These are phyloP conservation scores for Huntiella abstrusa DNA, from an alignment of 2,329 filamentous ascomycete species.

Conservation along the genomic window DNA sequence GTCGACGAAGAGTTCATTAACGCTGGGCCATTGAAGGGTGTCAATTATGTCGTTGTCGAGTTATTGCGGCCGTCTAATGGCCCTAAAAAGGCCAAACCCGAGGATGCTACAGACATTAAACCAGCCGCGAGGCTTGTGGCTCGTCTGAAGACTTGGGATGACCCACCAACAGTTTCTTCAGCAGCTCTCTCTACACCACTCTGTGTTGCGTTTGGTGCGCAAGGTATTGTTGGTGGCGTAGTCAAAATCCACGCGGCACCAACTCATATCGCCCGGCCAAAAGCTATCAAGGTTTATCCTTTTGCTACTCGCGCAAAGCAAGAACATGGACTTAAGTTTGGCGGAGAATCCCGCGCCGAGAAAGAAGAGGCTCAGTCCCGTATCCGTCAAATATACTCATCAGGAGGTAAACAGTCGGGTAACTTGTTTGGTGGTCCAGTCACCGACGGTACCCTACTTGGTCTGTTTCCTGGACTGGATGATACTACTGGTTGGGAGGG, in stretches of 20 bases:
- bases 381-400: constrained; percentile 53
- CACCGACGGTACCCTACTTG: constrained; percentile 72
- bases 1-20: constrained; percentile 60
- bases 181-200: constrained; percentile 61
- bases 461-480: constrained; percentile 32
- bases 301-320: constrained; percentile 44
- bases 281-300: constrained; percentile 58
- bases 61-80: constrained; percentile 61
- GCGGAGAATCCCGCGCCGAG: constrained; percentile 68
- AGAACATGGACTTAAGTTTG: constrained; percentile 58
- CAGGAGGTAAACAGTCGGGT: constrained; percentile 21
- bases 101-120: constrained; percentile 38
- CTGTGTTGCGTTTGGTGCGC: constrained; percentile 52
- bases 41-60: constrained; percentile 65
- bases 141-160: constrained; percentile 59
- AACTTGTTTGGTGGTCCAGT: constrained; percentile 62
- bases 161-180: constrained; percentile 66
- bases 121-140: constrained; percentile 54
- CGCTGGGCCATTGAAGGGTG: constrained; percentile 53
- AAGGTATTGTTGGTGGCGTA: constrained; percentile 65
- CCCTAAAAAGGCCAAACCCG: constrained; percentile 48
- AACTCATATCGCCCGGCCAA: constrained; percentile 41
- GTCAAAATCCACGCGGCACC: constrained; percentile 74
- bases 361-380: constrained; percentile 57
- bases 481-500: constrained; percentile 55